phyloP scores from a whole-genome alignment of 2,329 filamentous ascomycete genomes.

The Aspergillus quadricinctus region DNA sequence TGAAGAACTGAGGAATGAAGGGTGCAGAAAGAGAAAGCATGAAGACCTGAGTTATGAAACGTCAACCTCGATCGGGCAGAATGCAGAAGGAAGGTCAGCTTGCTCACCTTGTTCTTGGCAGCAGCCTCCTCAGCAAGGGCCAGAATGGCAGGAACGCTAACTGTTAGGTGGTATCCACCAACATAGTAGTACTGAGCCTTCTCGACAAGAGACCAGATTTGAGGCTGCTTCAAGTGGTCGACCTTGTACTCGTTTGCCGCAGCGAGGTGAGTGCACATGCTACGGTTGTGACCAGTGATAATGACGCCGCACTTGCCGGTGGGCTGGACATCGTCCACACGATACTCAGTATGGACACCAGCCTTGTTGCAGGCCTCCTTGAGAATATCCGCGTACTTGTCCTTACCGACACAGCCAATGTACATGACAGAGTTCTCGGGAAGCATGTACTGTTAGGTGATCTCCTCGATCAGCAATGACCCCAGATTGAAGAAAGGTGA shows the following conservation, averaged over 20 bases:
- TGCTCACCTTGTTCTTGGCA: constrained; percentile 70
- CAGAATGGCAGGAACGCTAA: constrained; percentile 85
- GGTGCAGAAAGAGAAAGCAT: constrained; percentile 89
- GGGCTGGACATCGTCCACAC: constrained; percentile 74
- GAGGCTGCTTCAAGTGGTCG: constrained; percentile 83
- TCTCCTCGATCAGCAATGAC: not conserved
- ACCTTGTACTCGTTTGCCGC: constrained; percentile 97
- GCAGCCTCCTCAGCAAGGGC: constrained; percentile 88
- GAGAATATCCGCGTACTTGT: constrained; percentile 91
- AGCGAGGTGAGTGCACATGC: constrained; percentile 89
- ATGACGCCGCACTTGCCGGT: constrained; percentile 95
- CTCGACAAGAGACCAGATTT: constrained; percentile 90
- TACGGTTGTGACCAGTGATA: constrained; percentile 94
- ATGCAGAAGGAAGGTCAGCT: not conserved
- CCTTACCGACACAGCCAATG: constrained; percentile 88
- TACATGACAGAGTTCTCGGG: constrained; percentile 85
- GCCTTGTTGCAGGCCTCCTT: constrained; percentile 79
- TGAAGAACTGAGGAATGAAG: constrained; percentile 97
- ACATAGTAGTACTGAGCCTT: constrained; percentile 86
- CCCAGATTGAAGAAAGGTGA: not conserved
- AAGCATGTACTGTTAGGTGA: constrained; percentile 68
- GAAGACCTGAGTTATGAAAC: constrained; percentile 53
- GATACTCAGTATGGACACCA: constrained; percentile 91
- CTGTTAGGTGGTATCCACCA: constrained; percentile 95
- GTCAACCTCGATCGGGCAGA: constrained; percentile 5